Conservation (phyloP, 2,329 filamentous ascomycete genomes). For the Colletotrichum trifolii region DNA sequence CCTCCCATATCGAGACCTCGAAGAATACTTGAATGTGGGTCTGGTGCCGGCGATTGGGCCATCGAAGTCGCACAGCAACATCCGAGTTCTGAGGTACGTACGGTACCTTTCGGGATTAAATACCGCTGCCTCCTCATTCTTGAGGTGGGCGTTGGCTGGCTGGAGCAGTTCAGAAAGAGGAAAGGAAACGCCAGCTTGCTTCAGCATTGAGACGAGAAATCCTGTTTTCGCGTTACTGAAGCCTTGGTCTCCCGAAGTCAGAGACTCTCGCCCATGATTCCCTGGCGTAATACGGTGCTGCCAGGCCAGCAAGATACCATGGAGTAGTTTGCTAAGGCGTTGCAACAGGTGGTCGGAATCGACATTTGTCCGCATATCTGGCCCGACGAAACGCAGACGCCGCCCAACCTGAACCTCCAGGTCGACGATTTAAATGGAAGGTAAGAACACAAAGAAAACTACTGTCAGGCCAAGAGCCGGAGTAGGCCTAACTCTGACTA, state of each 20-base stretch:
- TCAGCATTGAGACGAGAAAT: background rate
- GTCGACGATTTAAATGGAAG: slow-evolving; percentile 77
- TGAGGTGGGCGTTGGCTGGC: background rate
- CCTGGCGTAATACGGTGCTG: background rate
- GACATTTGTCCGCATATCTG: slow-evolving; percentile 78
- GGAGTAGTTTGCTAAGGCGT: slow-evolving; percentile 30
- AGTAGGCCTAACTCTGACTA: slow-evolving; percentile 41
- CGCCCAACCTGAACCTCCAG: slow-evolving; percentile 76
- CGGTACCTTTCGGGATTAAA: background rate
- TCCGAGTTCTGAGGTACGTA: slow-evolving; percentile 71
- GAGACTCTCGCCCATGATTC: background rate
- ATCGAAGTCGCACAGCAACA: slow-evolving; percentile 73
- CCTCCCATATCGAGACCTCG: slow-evolving; percentile 69
- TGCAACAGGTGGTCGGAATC: slow-evolving; percentile 73
- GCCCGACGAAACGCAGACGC: slow-evolving; percentile 65
- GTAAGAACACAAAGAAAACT: slow-evolving; percentile 49
- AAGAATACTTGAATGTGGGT: slow-evolving; percentile 78
- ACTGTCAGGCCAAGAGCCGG: background rate
- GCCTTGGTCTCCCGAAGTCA: no score
- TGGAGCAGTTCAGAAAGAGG: no score
- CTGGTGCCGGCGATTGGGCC: slow-evolving; percentile 78
- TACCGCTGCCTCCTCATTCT: background rate
- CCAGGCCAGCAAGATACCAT: no score
- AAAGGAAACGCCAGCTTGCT: background rate
- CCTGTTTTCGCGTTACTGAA: background rate